phyloP scores from a whole-genome alignment of 78 protist species.

The Creolimax fragrantissima region DNA sequence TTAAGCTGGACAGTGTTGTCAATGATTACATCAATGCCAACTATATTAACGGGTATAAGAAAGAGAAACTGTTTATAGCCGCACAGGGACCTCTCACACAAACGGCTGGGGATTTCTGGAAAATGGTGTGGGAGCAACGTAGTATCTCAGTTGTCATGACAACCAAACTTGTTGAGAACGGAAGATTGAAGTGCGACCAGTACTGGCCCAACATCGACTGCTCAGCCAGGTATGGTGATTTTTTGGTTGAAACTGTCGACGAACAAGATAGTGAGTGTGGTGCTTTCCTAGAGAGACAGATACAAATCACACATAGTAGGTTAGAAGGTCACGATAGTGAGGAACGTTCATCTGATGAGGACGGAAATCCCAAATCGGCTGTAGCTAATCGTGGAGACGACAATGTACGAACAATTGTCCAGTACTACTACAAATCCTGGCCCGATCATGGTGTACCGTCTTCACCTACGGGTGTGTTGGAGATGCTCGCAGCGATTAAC shows the following conservation, averaged over 20 bases:
- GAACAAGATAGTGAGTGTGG: background rate
- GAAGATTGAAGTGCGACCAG: conserved; percentile 5
- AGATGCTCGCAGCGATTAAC: background rate
- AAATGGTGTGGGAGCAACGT: conserved; percentile 23
- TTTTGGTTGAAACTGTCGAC: background rate
- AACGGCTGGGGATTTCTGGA: conserved; percentile 6
- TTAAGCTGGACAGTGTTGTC: background rate
- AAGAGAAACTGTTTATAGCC: background rate
- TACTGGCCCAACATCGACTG: conserved; percentile 15
- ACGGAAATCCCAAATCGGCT: no score
- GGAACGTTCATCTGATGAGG: background rate
- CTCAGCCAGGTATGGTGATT: background rate
- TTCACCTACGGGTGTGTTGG: background rate
- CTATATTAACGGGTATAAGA: background rate
- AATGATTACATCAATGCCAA: conserved; percentile 23
- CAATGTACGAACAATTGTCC: background rate
- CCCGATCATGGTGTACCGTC: conserved; percentile 51
- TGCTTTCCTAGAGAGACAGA: background rate
- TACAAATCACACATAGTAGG: background rate
- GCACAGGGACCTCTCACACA: conserved; percentile 29
- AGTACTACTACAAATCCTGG: conserved; percentile 52
- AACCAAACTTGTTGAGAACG: conserved; percentile 9
- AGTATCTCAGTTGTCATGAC: background rate
- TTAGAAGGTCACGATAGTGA: background rate
- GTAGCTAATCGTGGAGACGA: background rate